Conservation (phyloP, 2,329 filamentous ascomycete species). For the Fusarium coffeatum region DNA sequence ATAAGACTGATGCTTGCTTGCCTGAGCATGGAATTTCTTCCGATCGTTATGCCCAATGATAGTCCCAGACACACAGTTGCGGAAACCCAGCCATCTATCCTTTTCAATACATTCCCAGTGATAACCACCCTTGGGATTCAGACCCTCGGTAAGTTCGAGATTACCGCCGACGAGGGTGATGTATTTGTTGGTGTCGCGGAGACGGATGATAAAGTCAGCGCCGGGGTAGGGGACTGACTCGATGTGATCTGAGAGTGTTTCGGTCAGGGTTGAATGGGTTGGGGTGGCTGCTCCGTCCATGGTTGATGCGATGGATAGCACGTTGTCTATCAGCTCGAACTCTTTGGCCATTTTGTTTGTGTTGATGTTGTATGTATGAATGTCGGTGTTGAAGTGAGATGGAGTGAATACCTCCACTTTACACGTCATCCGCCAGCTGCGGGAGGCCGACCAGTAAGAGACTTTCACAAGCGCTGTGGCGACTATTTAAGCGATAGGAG, state of each 20-base stretch:
- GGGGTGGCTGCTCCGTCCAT: constrained; percentile 32
- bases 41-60: constrained; percentile 50
- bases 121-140: constrained; percentile 37
- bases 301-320: constrained; percentile 36
- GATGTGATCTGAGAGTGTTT: background rate
- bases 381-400: background rate
- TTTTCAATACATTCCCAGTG: constrained; percentile 55
- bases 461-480: background rate
- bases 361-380: too few relatives aligned
- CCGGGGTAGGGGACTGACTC: constrained; percentile 44
- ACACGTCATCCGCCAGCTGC: background rate
- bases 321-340: constrained; percentile 23
- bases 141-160: constrained; percentile 39
- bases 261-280: constrained; percentile 27
- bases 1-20: constrained; percentile 39
- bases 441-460: background rate
- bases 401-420: background rate
- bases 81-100: constrained; percentile 54
- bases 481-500: background rate
- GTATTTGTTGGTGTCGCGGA: constrained; percentile 39
- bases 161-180: constrained; percentile 50
- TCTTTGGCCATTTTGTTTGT: constrained; percentile 30
- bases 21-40: constrained; percentile 40
- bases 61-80: constrained; percentile 49
- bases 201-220: constrained; percentile 50